Conservation (phyloP, 75 land plant species). For the Cupressus sempervirens region DNA sequence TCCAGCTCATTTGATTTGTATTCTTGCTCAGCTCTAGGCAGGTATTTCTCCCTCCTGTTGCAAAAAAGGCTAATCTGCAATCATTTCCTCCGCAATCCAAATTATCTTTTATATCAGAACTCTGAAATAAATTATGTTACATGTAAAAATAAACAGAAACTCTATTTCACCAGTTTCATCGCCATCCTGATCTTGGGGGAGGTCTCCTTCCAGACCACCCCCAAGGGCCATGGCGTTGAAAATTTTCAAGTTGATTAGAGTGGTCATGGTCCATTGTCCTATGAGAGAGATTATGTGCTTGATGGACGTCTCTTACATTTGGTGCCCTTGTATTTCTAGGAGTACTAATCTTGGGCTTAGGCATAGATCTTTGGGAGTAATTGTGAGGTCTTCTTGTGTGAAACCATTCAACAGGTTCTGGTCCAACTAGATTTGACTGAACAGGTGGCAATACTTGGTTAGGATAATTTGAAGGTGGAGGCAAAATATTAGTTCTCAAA, state of each 20-base stretch:
- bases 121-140: not conserved
- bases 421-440: not conserved
- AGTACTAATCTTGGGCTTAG: not conserved
- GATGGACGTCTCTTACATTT: constrained; percentile 7
- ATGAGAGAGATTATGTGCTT: constrained; percentile 3
- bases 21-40: not conserved
- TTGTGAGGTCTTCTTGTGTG: not conserved
- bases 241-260: constrained; percentile 2
- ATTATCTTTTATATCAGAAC: not conserved
- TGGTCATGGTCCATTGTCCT: not conserved
- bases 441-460: constrained; percentile 3
- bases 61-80: not conserved
- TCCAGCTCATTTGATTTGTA: not conserved
- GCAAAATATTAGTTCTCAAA: not conserved
- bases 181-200: not conserved
- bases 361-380: constrained; percentile 9
- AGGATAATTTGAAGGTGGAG: constrained; percentile 8
- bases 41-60: not conserved
- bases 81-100: not conserved
- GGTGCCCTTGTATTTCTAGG: constrained; percentile 4
- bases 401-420: not conserved
- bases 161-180: not conserved
- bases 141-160: not conserved
- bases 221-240: not conserved
- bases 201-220: not conserved